Evolutionary conservation across 306 rosid species (phyloP).

Genomic region (Quercus cerris): DNA sequence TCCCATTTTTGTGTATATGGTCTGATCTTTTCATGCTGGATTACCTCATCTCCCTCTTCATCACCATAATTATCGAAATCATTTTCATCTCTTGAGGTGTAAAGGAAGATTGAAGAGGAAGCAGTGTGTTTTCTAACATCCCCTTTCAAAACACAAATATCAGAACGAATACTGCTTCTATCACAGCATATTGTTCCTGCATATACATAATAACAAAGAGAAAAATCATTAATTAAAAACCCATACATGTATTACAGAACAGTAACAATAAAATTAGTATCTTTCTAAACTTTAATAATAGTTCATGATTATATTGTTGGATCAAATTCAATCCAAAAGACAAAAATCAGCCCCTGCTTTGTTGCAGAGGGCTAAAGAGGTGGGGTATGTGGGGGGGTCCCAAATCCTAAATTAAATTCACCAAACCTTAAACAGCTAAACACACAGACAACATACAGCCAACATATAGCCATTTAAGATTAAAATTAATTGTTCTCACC

Average conservation of each 20-base stretch:
- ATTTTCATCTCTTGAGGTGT: slow-evolving; percentile 31
- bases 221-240: neutral
- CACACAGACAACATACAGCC: too few relatives aligned
- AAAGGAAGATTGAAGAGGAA: slow-evolving; percentile 71
- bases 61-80: slow-evolving; percentile 4
- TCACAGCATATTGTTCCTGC: slow-evolving; percentile 87
- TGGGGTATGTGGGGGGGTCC: neutral
- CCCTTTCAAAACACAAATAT: slow-evolving; percentile 86
- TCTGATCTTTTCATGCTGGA: slow-evolving; percentile 62
- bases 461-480: neutral
- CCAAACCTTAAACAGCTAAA: neutral
- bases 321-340: neutral
- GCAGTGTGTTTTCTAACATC: slow-evolving; percentile 67
- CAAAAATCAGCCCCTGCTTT: neutral
- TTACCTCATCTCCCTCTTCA: slow-evolving; percentile 20
- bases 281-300: too few relatives aligned
- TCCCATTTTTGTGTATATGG: slow-evolving; percentile 98
- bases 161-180: slow-evolving; percentile 74
- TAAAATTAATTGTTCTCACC: neutral
- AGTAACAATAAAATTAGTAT: neutral
- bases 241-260: neutral
- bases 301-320: neutral
- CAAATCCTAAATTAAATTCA: neutral
- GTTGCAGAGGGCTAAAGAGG: neutral
- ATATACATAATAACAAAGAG: neutral